These are phyloP conservation scores for Sapria himalayana DNA, from an alignment of 345 rosid genomes.

Conservation along the genomic window DNA sequence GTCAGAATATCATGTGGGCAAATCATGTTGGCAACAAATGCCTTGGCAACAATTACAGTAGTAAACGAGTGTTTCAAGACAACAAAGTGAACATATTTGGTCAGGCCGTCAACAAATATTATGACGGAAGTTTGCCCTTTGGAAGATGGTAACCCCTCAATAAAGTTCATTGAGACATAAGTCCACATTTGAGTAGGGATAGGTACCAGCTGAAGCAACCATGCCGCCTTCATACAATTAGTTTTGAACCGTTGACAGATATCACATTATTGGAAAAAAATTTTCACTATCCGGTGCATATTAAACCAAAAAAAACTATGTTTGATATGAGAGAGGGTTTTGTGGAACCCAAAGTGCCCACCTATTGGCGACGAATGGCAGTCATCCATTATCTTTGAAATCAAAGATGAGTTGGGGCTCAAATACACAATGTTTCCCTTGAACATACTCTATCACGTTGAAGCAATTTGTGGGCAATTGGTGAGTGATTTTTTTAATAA, in stretches of 20 bases:
- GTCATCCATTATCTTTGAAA: background rate
- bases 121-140: no score
- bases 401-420: background rate
- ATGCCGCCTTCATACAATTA: background rate
- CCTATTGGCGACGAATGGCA: background rate
- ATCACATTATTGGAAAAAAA: background rate
- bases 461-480: background rate
- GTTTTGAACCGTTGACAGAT: background rate
- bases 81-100: background rate
- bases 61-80: background rate
- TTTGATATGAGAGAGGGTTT: background rate
- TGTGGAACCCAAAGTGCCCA: background rate
- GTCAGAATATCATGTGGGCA: no score
- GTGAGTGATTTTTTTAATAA: background rate
- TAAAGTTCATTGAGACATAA: no score
- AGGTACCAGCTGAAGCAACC: no score
- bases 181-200: no score
- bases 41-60: background rate
- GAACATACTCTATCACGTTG: background rate
- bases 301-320: background rate
- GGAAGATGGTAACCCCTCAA: no score
- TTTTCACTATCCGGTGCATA: background rate
- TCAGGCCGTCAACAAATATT: no score
- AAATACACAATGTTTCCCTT: no score
- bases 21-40: background rate